A percentile compares a stretch with the other conserved stretches of the same genome.
phyloP scores from a whole-genome alignment of 441 rosid species.

The Populus tomentosa region DNA sequence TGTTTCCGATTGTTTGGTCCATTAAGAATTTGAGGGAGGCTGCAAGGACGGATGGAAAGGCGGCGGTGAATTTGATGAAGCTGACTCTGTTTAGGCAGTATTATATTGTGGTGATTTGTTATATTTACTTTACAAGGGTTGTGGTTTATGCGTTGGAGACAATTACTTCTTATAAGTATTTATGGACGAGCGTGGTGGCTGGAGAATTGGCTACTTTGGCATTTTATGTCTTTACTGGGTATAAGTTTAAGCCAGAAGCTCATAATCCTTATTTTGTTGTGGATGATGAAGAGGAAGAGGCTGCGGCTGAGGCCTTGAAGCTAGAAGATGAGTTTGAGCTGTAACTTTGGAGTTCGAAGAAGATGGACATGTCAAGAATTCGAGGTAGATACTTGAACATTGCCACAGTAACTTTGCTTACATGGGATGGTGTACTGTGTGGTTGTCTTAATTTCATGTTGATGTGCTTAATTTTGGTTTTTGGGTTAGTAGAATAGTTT shows the following conservation, averaged over 20 bases:
- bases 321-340: slow-evolving; percentile 92
- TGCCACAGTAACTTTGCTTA: background rate
- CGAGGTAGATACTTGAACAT: background rate
- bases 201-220: slow-evolving; percentile 85
- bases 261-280: slow-evolving; percentile 89
- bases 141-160: slow-evolving; percentile 84
- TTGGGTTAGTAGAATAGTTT: background rate
- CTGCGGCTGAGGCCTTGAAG: slow-evolving; percentile 90
- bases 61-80: slow-evolving; percentile 87
- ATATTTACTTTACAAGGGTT: slow-evolving; percentile 86
- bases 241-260: slow-evolving; percentile 81
- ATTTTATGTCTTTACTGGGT: slow-evolving; percentile 83
- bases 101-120: slow-evolving; percentile 90
- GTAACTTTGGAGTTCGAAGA: slow-evolving; percentile 22
- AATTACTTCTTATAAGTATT: slow-evolving; percentile 73
- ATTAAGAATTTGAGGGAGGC: slow-evolving; percentile 92
- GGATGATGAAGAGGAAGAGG: slow-evolving; percentile 97
- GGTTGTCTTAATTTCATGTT: background rate
- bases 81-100: slow-evolving; percentile 88
- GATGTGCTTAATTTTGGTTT: background rate
- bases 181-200: slow-evolving; percentile 84
- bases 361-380: background rate
- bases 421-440: background rate
- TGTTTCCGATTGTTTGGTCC: slow-evolving; percentile 96
- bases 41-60: slow-evolving; percentile 85